A percentile compares a stretch with the other conserved stretches of the same genome.
Conservation (phyloP, 148 eudicot species). For the Chenopodium formosanum region DNA sequence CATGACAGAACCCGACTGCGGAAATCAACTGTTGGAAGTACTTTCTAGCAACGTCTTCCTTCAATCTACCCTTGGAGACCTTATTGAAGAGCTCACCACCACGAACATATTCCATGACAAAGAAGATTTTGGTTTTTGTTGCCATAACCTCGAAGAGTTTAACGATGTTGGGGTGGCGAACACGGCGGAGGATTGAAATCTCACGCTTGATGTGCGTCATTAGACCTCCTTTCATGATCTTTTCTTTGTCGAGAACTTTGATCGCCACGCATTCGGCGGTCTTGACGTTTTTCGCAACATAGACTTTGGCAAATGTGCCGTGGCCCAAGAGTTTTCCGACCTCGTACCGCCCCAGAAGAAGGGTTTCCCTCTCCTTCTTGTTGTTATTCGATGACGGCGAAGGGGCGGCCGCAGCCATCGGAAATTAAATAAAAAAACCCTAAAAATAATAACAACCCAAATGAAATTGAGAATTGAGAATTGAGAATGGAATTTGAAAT, state of each 20-base stretch:
- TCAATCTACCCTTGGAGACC: conserved; percentile 52
- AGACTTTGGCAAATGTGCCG: conserved; percentile 62
- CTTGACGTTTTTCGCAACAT: conserved; percentile 43
- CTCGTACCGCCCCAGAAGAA: conserved; percentile 53
- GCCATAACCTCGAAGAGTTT: conserved; percentile 67
- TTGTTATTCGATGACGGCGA: conserved; percentile 4
- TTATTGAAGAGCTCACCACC: conserved; percentile 65
- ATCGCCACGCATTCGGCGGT: conserved; percentile 47
- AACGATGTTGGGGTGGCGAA: conserved; percentile 63
- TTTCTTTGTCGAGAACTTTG: conserved; percentile 59
- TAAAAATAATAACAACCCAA: background rate
- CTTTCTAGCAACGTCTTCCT: conserved; percentile 54
- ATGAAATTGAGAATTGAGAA: too few relatives aligned
- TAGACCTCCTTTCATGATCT: conserved; percentile 53
- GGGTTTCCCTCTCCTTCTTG: conserved; percentile 7
- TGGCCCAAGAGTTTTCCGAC: conserved; percentile 52
- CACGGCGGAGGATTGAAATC: conserved; percentile 51
- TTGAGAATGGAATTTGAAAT: too few relatives aligned
- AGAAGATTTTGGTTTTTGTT: conserved; percentile 53
- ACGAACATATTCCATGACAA: conserved; percentile 61
- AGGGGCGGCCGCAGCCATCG: conserved; percentile 20
- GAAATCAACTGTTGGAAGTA: conserved; percentile 59
- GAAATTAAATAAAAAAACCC: too few relatives aligned
- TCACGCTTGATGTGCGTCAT: conserved; percentile 62
- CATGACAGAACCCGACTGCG: conserved; percentile 59